Percentiles rank a stretch among this genome's conserved stretches.
phyloP scores from a whole-genome alignment of 1,284 basidiomycete species.

The Ceratobasidium sp. region DNA sequence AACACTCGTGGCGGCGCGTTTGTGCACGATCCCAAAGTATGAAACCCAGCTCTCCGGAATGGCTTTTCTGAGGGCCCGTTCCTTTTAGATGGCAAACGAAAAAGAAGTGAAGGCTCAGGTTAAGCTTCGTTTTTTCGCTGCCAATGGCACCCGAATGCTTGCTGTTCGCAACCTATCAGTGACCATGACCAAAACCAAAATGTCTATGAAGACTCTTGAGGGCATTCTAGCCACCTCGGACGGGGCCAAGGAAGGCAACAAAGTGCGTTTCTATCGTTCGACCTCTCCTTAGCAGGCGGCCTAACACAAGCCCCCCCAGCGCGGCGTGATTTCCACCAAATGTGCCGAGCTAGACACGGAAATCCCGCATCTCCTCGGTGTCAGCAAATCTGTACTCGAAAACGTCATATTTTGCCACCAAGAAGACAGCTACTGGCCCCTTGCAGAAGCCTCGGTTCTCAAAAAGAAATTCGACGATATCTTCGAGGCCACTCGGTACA shows the following conservation, averaged over 20 bases:
- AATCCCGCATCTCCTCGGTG: slow-evolving; percentile 93
- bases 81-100: slow-evolving; percentile 87
- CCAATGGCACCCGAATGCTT: slow-evolving; percentile 90
- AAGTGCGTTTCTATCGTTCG: slow-evolving; percentile 63
- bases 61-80: neutral
- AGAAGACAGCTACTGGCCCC: slow-evolving; percentile 98
- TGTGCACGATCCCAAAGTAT: slow-evolving; percentile 91
- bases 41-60: slow-evolving; percentile 29
- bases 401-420: slow-evolving; percentile 99
- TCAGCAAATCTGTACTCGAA: slow-evolving; percentile 96
- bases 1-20: slow-evolving; percentile 99
- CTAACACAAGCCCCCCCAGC: slow-evolving; percentile 61
- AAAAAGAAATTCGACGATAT: slow-evolving; percentile 99
- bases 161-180: slow-evolving; percentile 94
- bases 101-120: slow-evolving; percentile 99
- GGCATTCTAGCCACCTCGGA: slow-evolving; percentile 82
- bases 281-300: neutral
- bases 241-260: slow-evolving; percentile 73
- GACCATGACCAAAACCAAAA: slow-evolving; percentile 89
- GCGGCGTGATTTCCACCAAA: slow-evolving; percentile 92
- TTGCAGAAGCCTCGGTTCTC: slow-evolving; percentile 89
- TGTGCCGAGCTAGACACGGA: slow-evolving; percentile 97
- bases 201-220: slow-evolving; percentile 99
- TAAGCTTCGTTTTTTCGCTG: slow-evolving; percentile 91
- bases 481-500: slow-evolving; percentile 98